These are phyloP conservation scores for Diutina catenulata DNA, from an alignment of 1,139 yeast genomes.

Conservation along the genomic window DNA sequence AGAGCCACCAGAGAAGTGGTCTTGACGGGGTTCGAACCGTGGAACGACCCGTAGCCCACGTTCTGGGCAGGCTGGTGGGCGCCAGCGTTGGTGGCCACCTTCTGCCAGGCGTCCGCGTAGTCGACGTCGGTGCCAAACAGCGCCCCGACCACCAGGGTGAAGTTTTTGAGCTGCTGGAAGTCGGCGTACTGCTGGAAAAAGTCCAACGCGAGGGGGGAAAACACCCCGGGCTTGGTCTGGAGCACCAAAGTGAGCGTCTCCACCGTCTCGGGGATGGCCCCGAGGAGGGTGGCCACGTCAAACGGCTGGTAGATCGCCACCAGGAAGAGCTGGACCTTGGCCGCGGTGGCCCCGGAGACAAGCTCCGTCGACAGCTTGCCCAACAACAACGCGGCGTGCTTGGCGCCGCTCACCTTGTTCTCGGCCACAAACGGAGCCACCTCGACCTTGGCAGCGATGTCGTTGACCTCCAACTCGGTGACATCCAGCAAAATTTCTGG, in stretches of 20 bases:
- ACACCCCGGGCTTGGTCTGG: constrained; percentile 40
- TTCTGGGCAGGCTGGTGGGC: constrained; percentile 46
- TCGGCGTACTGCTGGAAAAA: constrained; percentile 50
- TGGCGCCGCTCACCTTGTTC: constrained; percentile 15
- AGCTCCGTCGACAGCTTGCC: constrained; percentile 45
- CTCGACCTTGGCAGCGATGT: not conserved
- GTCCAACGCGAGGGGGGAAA: constrained; percentile 60
- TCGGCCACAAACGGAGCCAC: not conserved
- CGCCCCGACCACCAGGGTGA: constrained; percentile 46
- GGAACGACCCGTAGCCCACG: constrained; percentile 25
- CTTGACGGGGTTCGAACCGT: constrained; percentile 32
- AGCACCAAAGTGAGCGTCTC: constrained; percentile 52
- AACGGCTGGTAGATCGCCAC: constrained; percentile 68
- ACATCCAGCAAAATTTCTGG: not conserved
- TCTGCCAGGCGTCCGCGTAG: constrained; percentile 10
- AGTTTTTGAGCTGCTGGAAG: constrained; percentile 33
- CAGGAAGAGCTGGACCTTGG: constrained; percentile 38
- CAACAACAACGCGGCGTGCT: constrained; percentile 45
- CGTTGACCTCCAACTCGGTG: not conserved
- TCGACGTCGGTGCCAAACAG: constrained; percentile 36
- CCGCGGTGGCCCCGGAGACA: constrained; percentile 26
- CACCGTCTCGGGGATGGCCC: constrained; percentile 43
- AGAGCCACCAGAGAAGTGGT: constrained; percentile 25
- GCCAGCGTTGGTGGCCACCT: constrained; percentile 1
- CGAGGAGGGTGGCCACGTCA: constrained; percentile 36